These are phyloP conservation scores for Fusarium ramigenum DNA, from an alignment of 2,329 filamentous ascomycete species.

Conservation along the genomic window DNA sequence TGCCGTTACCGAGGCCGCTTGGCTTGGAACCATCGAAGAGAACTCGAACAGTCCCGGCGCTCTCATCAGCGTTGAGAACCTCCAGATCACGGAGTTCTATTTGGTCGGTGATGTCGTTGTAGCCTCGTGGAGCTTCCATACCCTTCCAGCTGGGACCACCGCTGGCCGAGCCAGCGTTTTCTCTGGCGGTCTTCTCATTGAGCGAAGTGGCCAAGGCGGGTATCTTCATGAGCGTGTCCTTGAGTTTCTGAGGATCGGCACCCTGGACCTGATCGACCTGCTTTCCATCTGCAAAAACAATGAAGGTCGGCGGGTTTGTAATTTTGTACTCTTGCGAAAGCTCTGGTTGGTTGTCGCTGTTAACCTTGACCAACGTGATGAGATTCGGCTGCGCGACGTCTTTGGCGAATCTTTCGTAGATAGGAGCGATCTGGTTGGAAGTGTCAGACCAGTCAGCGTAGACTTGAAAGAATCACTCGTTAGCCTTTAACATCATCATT, in stretches of 20 bases:
- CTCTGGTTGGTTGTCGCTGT: conserved; percentile 80
- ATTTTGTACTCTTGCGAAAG: conserved; percentile 79
- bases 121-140: conserved; percentile 79
- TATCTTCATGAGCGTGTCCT: conserved; percentile 76
- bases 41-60: conserved; percentile 75
- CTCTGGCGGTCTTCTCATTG: conserved; percentile 44
- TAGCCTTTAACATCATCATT: conserved; percentile 10
- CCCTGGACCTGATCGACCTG: conserved; percentile 76
- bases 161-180: conserved; percentile 48
- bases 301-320: conserved; percentile 86
- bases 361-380: conserved; percentile 87
- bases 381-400: conserved; percentile 75
- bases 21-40: conserved; percentile 79
- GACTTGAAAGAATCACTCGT: conserved; percentile 62
- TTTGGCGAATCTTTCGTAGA: conserved; percentile 80
- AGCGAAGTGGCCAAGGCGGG: conserved; percentile 71
- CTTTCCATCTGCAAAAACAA: conserved; percentile 81
- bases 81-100: conserved; percentile 84
- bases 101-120: conserved; percentile 83
- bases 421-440: conserved; percentile 83
- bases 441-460: conserved; percentile 88
- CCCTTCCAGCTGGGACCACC: conserved; percentile 72
- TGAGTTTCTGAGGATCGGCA: conserved; percentile 76
- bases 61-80: conserved; percentile 85
- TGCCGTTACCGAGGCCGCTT: conserved; percentile 66